Conservation (phyloP, 305 asterid genomes). For the Fraxinus floribunda region DNA sequence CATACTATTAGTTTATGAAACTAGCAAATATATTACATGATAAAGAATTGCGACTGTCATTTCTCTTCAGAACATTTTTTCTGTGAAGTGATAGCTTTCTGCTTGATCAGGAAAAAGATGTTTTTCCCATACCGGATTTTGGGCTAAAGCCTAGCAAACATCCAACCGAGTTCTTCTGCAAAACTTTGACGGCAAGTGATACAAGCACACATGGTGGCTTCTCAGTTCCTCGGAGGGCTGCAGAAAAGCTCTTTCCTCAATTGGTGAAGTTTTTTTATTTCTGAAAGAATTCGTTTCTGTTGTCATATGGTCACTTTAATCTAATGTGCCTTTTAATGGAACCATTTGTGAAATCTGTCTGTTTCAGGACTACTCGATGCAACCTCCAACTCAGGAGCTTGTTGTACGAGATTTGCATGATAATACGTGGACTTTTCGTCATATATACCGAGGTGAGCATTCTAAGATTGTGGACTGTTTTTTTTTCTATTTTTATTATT, state of each 20-base stretch:
- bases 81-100: constrained; percentile 19
- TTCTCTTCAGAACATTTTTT: not conserved
- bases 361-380: constrained; percentile 79
- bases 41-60: not conserved
- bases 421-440: constrained; percentile 93
- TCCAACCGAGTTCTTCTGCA: constrained; percentile 94
- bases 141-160: constrained; percentile 72
- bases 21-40: not conserved
- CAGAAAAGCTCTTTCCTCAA: constrained; percentile 88
- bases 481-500: not conserved
- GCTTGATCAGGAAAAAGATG: constrained; percentile 72
- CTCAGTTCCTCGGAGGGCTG: constrained; percentile 93
- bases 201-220: constrained; percentile 97
- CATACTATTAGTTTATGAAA: not conserved
- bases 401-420: constrained; percentile 89
- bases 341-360: not conserved
- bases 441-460: constrained; percentile 73
- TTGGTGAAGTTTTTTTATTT: constrained; percentile 45
- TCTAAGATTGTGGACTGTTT: constrained; percentile 7
- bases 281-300: not conserved
- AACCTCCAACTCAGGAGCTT: constrained; percentile 94
- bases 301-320: not conserved
- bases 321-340: not conserved
- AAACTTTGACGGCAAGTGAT: constrained; percentile 88
- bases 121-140: constrained; percentile 79